Conservation (phyloP, 208 protist species). For the Crithidia mellificae region DNA sequence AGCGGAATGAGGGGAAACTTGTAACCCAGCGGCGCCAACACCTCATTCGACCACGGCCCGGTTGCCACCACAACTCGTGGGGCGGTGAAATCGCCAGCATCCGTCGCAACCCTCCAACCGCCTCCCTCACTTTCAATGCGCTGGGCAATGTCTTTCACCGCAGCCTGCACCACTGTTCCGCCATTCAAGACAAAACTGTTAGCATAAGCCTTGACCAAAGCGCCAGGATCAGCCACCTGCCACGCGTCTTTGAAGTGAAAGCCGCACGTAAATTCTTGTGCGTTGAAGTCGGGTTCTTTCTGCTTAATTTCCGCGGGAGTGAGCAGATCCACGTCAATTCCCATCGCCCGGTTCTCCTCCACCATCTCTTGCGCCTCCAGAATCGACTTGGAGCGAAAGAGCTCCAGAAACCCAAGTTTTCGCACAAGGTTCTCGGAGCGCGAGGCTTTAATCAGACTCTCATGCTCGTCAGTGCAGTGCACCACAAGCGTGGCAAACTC, state of each 20-base stretch:
- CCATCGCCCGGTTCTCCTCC: slow-evolving; percentile 1
- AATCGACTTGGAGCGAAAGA: slow-evolving; percentile 20
- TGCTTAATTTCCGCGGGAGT: slow-evolving; percentile 6
- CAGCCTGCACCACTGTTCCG: slow-evolving; percentile 16
- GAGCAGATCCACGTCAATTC: slow-evolving; percentile 11
- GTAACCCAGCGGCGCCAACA: slow-evolving; percentile 16
- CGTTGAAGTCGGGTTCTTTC: slow-evolving; percentile 19
- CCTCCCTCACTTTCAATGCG: neutral
- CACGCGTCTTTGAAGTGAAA: slow-evolving; percentile 27
- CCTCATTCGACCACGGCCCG: slow-evolving; percentile 17
- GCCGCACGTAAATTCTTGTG: slow-evolving; percentile 9
- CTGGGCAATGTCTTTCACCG: slow-evolving; percentile 13
- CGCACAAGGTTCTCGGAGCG: slow-evolving; percentile 24
- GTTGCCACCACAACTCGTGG: slow-evolving; percentile 20
- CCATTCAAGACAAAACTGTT: slow-evolving; percentile 11
- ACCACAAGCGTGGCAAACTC: slow-evolving; percentile 23
- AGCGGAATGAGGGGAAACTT: slow-evolving; percentile 29
- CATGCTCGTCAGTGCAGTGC: slow-evolving; percentile 24
- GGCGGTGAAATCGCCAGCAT: neutral
- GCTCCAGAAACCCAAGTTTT: slow-evolving; percentile 25
- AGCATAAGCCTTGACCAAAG: slow-evolving; percentile 26
- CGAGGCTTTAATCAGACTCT: slow-evolving; percentile 16
- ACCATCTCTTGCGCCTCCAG: neutral
- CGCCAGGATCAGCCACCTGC: slow-evolving; percentile 22
- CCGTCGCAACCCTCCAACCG: slow-evolving; percentile 15